These are phyloP conservation scores for Cladosporium cucumerinum DNA, from an alignment of 2,329 filamentous ascomycete species.

Conservation along the genomic window DNA sequence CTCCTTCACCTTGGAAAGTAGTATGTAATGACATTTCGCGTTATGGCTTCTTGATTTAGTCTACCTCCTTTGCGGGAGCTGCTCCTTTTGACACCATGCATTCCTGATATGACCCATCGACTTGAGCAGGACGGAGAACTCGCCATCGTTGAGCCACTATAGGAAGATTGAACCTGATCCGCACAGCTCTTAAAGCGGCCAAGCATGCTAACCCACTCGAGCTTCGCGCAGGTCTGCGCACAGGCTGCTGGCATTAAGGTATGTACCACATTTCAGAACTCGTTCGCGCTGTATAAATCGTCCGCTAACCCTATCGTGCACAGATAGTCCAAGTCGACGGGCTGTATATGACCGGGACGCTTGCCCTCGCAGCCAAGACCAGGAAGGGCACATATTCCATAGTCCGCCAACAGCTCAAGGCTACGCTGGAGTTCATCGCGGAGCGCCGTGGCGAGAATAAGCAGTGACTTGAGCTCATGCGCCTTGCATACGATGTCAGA, in stretches of 20 bases:
- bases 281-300: not conserved
- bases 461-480: constrained; percentile 5
- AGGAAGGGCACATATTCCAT: not conserved
- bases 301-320: not conserved
- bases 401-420: constrained; percentile 2
- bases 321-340: constrained; percentile 2
- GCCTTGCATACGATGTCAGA: constrained; percentile 11
- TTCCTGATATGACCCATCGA: not conserved
- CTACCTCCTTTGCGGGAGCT: not conserved
- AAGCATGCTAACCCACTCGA: not conserved
- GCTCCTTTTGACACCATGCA: not conserved
- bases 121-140: not conserved
- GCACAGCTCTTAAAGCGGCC: not conserved
- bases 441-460: not conserved
- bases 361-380: not conserved
- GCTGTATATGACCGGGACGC: not conserved
- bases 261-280: not conserved
- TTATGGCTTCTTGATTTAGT: not conserved
- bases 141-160: not conserved
- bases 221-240: constrained; percentile 13
- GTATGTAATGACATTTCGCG: not conserved
- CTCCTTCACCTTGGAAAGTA: not conserved
- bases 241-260: constrained; percentile 16
- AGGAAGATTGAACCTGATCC: not conserved
- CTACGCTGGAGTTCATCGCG: not conserved